Base-by-base conservation (phyloP, 306 rosid genomes). In the Gillenia trifoliata region DNA sequence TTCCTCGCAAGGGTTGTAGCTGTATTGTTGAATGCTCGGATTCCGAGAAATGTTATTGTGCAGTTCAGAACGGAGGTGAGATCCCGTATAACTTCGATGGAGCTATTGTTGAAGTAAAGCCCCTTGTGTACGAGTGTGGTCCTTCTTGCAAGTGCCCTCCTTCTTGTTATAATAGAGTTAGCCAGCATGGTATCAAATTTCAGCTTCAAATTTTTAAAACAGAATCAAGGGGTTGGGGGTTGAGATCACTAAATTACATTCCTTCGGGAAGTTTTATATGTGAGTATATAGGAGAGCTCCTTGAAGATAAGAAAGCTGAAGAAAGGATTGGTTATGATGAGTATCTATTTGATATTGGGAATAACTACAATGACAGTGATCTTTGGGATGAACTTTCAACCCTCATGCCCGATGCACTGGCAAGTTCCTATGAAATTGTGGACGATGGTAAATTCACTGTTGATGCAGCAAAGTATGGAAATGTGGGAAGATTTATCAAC, bases 191-290 rank as follows among this genome's bases (percentile, higher is more conserved):
- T 52, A 88, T 88, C 68, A 87, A 86, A 78, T 83, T 88, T 80
- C 98, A 86, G 66, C 92, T 94, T 54, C 97, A 94, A 83, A 77
- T 94, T 55, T 94, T 94, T 75, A 91, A 94, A 83, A 93, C 98
- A 63, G 52, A 75, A 19, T 22, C 85, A 26, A 87, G 85, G 89
- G 98, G 98, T 74, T 93, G 98, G 98, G 98, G 98, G 31, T 96
- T 93, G 77, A 85, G 98, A 79, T 93, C 97, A 74, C 82, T 93
- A 36, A 88, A 88, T 86, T 93, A 93, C 61, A 91, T 91, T 54
- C 81, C 98, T 74, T 93, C 98, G 0, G 98, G 98, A 77, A 88
- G 97, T 80, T 93, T 88, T 81, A 87, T 91, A 62, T 93, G 98
- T 2, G 96, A 93, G 79, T 93, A 91, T 79, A 77, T 91, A 55